Evolutionary conservation across 192 early-diverging fungal genomes (phyloP), one percentile per base, ranked within the genome.

Genomic region (Oehlia diaphana): DNA sequence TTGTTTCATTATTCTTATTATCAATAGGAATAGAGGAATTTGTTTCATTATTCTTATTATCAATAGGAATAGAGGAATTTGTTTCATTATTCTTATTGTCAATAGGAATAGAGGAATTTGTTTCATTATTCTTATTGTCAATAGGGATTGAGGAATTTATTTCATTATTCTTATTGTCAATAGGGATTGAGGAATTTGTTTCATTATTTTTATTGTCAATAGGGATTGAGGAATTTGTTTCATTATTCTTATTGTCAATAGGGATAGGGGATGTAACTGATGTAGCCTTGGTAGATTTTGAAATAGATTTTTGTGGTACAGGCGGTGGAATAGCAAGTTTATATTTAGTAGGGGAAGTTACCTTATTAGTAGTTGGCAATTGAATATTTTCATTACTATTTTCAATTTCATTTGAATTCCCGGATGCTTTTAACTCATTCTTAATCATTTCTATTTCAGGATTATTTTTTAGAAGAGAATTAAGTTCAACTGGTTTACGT

Each of bases 401-500:
- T 71, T n/a, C 44, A 47, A 47, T 10, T 47, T 47, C 44, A 47
- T 47, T 47, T 47, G 10, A 47, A 10, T 47, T 58, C 53, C n/a
- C 53, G 4, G 16, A 21, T 58, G 4, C 2, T 58, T 58, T 58
- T 58, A 58, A 58, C 19, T 58, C 53, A 19, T 58, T 58, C 16
- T 58, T 58, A 58, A 58, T 58, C 53, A 58, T 58, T 58, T 58
- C 16, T 6, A 58, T 53, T 53, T 53, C 16, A 19, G 50, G 53
- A 6, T 58, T 19, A 19, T 58, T 21, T 58, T 58, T 58, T 21
- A 21, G 1, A 58, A 58, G 53, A 6, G 53, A 21, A 58, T 58
- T 58, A 58, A 58, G 53, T 58, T 58, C 53, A 8, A 69, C 16
- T 9, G 67, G 67, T 69, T 69, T 69, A 69, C 74, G 74, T 75